These are phyloP conservation scores for Passiflora organensis DNA, from an alignment of 345 rosid species.

Conservation along the genomic window DNA sequence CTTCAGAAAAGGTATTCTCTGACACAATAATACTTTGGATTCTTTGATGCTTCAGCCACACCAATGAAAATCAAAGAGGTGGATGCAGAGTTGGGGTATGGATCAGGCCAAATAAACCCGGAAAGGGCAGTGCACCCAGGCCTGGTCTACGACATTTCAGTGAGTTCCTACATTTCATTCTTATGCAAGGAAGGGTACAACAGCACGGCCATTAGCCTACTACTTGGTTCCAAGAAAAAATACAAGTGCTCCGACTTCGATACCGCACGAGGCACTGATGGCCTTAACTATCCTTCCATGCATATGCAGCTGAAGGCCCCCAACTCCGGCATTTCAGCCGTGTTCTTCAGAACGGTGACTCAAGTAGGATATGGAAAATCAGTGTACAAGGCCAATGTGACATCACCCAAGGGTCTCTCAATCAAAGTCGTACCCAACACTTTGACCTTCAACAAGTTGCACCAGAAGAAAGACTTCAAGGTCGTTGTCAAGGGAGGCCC, in stretches of 20 bases:
- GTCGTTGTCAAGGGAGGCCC: conserved; percentile 47
- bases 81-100: conserved; percentile 49
- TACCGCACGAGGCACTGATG: conserved; percentile 57
- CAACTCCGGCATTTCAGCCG: conserved; percentile 30
- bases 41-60: conserved; percentile 39
- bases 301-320: conserved; percentile 37
- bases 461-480: conserved; percentile 41
- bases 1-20: too few species aligned
- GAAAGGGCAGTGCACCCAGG: conserved; percentile 59
- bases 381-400: conserved; percentile 43
- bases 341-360: conserved; percentile 60
- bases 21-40: too few species aligned
- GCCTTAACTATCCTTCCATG: conserved; percentile 86
- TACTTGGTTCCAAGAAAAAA: conserved; percentile 39
- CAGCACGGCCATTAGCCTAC: conserved; percentile 45
- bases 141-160: conserved; percentile 53
- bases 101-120: conserved; percentile 87
- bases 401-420: conserved; percentile 40
- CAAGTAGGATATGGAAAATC: conserved; percentile 44
- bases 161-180: conserved; percentile 48
- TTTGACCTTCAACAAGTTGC: conserved; percentile 29
- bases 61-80: conserved; percentile 48
- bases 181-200: conserved; percentile 79
- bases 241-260: conserved; percentile 41
- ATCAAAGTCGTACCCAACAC: conserved; percentile 47